phyloP scores from a whole-genome alignment of 768 basidiomycete species.

The Macrolepiota dolichaula region DNA sequence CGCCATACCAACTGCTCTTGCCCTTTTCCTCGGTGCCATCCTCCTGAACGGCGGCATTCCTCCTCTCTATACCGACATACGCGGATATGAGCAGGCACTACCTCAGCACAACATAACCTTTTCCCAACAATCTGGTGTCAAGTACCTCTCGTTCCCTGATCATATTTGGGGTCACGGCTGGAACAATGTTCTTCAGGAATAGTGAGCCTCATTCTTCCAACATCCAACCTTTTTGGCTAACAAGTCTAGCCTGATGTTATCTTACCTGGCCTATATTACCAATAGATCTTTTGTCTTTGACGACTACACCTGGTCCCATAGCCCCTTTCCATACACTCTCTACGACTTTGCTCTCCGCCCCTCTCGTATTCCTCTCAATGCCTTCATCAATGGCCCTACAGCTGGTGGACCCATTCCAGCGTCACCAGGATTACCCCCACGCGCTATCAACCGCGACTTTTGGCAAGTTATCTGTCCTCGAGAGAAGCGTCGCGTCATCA shows the following conservation, averaged over 20 bases:
- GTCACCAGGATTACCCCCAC: not conserved
- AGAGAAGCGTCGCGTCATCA: slow-evolving; percentile 20
- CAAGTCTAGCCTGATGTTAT: slow-evolving; percentile 39
- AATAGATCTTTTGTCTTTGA: slow-evolving; percentile 60
- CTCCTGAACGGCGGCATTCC: slow-evolving; percentile 20
- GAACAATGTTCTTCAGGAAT: slow-evolving; percentile 62
- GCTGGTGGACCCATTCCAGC: slow-evolving; percentile 36
- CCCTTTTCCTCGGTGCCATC: slow-evolving; percentile 6
- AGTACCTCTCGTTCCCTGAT: slow-evolving; percentile 48
- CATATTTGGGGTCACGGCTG: slow-evolving; percentile 61
- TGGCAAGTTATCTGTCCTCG: slow-evolving; percentile 47
- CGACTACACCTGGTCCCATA: slow-evolving; percentile 58
- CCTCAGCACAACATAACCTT: slow-evolving; percentile 16
- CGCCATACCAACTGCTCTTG: slow-evolving; percentile 1
- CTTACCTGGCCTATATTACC: slow-evolving; percentile 46
- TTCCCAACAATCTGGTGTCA: slow-evolving; percentile 17
- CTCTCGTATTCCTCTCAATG: slow-evolving; percentile 51
- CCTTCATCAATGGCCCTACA: slow-evolving; percentile 54
- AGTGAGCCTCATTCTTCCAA: slow-evolving; percentile 33
- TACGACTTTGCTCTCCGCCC: slow-evolving; percentile 53
- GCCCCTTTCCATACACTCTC: slow-evolving; percentile 49
- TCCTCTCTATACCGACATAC: slow-evolving; percentile 17
- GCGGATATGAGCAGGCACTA: slow-evolving; percentile 13
- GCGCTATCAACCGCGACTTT: slow-evolving; percentile 46
- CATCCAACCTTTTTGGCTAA: not conserved